Percentiles rank a stretch among this genome's conserved stretches.
Conservation (phyloP, 768 basidiomycete genomes). For the Leucogyrophana mollusca region DNA sequence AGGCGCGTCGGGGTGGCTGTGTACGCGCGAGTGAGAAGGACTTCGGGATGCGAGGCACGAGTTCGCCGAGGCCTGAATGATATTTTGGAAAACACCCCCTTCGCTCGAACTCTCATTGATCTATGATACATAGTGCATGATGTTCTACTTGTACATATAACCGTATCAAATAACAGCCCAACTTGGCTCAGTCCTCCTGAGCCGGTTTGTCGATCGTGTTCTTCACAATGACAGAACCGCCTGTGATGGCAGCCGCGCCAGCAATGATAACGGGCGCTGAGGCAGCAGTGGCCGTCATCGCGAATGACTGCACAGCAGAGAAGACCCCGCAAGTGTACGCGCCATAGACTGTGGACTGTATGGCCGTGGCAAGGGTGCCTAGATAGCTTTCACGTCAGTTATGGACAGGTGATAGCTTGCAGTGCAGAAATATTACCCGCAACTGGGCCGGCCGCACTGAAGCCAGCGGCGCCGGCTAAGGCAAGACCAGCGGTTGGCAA, state of each 20-base stretch:
- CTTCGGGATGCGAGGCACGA: too few relatives aligned
- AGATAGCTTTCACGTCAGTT: background rate
- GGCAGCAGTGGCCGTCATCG: background rate
- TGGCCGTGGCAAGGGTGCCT: background rate
- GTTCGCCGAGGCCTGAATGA: too few relatives aligned
- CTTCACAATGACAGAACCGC: background rate
- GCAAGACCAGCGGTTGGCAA: background rate
- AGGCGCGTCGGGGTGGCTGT: too few relatives aligned
- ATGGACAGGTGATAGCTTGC: background rate
- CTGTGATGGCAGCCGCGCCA: background rate
- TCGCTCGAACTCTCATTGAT: too few relatives aligned
- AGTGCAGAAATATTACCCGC: background rate
- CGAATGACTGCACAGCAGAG: background rate
- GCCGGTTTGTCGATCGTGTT: background rate
- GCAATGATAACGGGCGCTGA: background rate
- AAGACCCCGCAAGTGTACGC: background rate
- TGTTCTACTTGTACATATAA: too few relatives aligned
- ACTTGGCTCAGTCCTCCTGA: background rate
- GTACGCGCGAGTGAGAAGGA: too few relatives aligned
- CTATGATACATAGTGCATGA: too few relatives aligned
- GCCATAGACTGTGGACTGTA: constrained; percentile 1
- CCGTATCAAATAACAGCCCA: too few relatives aligned
- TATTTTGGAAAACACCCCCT: too few relatives aligned
- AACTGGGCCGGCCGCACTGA: background rate
- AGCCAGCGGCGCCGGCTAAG: background rate